These are phyloP conservation scores for Oryza australiensis DNA, from an alignment of 176 grass and related monocot species.

Conservation along the genomic window DNA sequence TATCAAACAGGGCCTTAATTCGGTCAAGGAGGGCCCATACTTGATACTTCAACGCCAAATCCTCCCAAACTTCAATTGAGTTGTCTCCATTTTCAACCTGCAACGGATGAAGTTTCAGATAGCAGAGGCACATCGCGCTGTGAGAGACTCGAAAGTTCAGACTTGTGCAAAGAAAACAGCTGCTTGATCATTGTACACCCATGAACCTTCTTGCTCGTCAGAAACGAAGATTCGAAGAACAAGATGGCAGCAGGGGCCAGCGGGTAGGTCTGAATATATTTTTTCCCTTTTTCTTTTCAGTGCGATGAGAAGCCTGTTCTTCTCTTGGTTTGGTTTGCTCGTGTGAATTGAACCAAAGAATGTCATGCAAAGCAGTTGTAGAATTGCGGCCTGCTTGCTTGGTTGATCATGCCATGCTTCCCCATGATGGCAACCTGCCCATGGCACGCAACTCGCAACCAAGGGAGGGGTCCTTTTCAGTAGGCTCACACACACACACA, in stretches of 20 bases:
- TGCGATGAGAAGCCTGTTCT: neutral
- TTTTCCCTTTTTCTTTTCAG: neutral
- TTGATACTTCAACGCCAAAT: neutral
- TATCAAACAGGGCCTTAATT: too few species aligned
- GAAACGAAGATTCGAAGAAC: neutral
- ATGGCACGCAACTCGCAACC: slow-evolving; percentile 1
- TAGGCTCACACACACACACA: neutral
- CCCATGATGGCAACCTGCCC: slow-evolving; percentile 16
- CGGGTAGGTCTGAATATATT: neutral
- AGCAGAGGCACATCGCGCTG: neutral
- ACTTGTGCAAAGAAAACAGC: neutral
- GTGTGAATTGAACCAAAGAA: slow-evolving; percentile 8
- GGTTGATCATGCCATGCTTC: neutral
- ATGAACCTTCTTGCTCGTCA: slow-evolving; percentile 16
- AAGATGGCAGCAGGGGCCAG: neutral
- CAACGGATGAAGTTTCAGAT: neutral
- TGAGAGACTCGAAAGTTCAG: neutral
- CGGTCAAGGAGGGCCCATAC: neutral
- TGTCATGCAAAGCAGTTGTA: neutral
- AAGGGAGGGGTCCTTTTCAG: neutral
- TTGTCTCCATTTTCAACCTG: slow-evolving; percentile 1
- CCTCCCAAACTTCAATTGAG: neutral
- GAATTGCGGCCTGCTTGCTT: too few species aligned
- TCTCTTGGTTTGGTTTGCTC: neutral
- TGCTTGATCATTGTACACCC: neutral